phyloP scores from a whole-genome alignment of 2,329 filamentous ascomycete genomes.

The Pyricularia sp. region DNA sequence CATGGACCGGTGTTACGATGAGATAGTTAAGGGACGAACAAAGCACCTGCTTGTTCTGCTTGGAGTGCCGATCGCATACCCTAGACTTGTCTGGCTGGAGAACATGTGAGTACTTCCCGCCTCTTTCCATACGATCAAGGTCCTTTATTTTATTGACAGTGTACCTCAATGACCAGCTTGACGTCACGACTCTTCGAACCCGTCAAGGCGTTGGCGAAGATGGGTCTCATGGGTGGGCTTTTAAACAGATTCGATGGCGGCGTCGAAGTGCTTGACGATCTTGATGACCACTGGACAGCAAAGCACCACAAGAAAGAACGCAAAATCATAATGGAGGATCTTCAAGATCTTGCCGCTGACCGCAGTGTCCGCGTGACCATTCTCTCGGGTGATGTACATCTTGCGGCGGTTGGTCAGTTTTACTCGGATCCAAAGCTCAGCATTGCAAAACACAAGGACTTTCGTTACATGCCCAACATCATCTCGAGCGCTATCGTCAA shows the following conservation, averaged over 20 bases:
- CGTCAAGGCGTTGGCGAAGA: conserved; percentile 74
- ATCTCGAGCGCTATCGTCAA: conserved; percentile 93
- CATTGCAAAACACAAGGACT: conserved; percentile 78
- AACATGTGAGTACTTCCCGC: conserved; percentile 41
- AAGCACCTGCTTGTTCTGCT: conserved; percentile 82
- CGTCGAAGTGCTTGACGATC: conserved; percentile 79
- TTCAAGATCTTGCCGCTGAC: conserved; percentile 86
- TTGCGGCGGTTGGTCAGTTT: conserved; percentile 87
- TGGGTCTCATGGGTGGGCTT: conserved; percentile 65
- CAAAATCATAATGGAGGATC: conserved; percentile 72
- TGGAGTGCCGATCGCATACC: conserved; percentile 73
- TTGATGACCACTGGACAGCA: conserved; percentile 96
- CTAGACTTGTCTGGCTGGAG: conserved; percentile 60
- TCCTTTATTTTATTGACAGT: background rate
- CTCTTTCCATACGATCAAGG: background rate
- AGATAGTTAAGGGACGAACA: conserved; percentile 71
- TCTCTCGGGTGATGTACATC: conserved; percentile 83
- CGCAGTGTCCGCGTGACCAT: conserved; percentile 88
- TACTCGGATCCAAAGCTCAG: conserved; percentile 76
- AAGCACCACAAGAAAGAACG: conserved; percentile 89
- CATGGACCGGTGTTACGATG: conserved; percentile 71
- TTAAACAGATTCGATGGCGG: conserved; percentile 86
- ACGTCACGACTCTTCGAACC: conserved; percentile 80
- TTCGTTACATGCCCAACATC: conserved; percentile 92
- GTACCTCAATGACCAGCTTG: conserved; percentile 33